Evolutionary conservation across 129 eudicot species (phyloP).

Genomic region (Sambucus nigra): DNA sequence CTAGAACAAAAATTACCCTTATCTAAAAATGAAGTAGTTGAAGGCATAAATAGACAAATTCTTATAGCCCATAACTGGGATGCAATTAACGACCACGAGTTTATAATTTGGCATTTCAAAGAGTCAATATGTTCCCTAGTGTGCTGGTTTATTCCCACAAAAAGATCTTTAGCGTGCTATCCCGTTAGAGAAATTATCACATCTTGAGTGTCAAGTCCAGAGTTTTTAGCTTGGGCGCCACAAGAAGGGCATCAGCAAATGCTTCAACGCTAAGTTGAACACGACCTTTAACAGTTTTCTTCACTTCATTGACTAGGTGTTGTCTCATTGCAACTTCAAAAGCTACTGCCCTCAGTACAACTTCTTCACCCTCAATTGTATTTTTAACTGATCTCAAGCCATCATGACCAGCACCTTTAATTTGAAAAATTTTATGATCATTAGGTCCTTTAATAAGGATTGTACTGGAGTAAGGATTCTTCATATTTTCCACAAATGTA

Average conservation of each 20-base stretch:
- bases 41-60: background rate
- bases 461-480: slow-evolving; percentile 73
- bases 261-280: too few species aligned
- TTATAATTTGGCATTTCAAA: slow-evolving; percentile 81
- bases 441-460: slow-evolving; percentile 88
- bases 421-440: slow-evolving; percentile 91
- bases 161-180: slow-evolving; percentile 80
- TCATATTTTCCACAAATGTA: slow-evolving; percentile 85
- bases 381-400: slow-evolving; percentile 83
- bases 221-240: slow-evolving; percentile 89
- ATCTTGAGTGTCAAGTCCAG: slow-evolving; percentile 96
- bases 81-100: slow-evolving; percentile 90
- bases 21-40: background rate
- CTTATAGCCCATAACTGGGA: slow-evolving; percentile 44
- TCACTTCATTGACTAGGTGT: slow-evolving; percentile 69
- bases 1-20: background rate
- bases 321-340: slow-evolving; percentile 97
- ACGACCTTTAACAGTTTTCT: slow-evolving; percentile 94
- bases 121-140: slow-evolving; percentile 87
- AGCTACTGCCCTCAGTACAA: slow-evolving; percentile 95
- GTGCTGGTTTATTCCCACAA: slow-evolving; percentile 83
- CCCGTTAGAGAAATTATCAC: slow-evolving; percentile 79
- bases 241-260: too few species aligned
- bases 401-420: slow-evolving; percentile 93
- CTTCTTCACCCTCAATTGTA: slow-evolving; percentile 81